These are phyloP conservation scores for Citrus trifoliata DNA, from an alignment of 345 rosid species.

Conservation along the genomic window DNA sequence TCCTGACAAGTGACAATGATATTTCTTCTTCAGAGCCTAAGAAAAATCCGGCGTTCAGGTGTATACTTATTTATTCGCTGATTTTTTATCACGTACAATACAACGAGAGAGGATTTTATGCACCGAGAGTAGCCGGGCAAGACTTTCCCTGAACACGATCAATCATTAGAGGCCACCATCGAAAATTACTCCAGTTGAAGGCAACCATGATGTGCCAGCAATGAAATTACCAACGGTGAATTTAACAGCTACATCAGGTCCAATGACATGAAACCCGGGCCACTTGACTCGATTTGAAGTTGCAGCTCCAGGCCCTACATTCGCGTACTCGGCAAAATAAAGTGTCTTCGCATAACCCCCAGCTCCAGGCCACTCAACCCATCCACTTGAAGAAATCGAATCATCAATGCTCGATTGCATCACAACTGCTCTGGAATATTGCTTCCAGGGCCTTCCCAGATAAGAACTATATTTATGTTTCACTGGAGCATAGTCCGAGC, in stretches of 20 bases:
- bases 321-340: constrained; percentile 52
- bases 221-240: constrained; percentile 50
- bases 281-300: constrained; percentile 39
- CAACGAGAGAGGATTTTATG: not conserved
- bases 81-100: not conserved
- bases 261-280: constrained; percentile 52
- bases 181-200: constrained; percentile 57
- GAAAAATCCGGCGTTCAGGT: too few relatives aligned
- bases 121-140: too few relatives aligned
- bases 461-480: constrained; percentile 36
- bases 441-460: constrained; percentile 82
- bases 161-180: constrained; percentile 40
- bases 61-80: not conserved
- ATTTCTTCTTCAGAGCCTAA: too few relatives aligned
- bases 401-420: constrained; percentile 65
- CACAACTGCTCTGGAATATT: constrained; percentile 63
- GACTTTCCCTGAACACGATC: not conserved
- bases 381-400: constrained; percentile 46
- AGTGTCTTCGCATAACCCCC: constrained; percentile 27
- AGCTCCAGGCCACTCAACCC: constrained; percentile 69
- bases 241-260: constrained; percentile 33
- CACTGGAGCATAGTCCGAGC: constrained; percentile 31
- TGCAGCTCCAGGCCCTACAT: constrained; percentile 46
- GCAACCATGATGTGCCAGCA: constrained; percentile 52
- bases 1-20: too few relatives aligned